Base-by-base conservation (phyloP, 768 basidiomycete species). In the Artomyces pyxidatus region DNA sequence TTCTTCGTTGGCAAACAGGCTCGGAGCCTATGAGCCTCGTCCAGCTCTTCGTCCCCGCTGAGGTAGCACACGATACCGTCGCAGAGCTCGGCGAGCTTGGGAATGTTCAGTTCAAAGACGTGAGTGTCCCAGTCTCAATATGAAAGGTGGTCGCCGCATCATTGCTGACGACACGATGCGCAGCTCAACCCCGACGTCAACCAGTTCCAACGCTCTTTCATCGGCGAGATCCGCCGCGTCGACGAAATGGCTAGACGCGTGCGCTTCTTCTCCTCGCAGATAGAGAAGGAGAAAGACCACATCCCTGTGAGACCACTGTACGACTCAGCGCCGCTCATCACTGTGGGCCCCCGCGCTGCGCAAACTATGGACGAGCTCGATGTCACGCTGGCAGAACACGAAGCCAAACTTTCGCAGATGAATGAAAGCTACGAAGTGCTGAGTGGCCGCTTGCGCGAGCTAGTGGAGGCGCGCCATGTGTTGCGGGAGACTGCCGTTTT, bases 1-100 rank as follows among this genome's bases (percentile, higher is more conserved):
- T 30, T 32, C 22, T 29, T 48, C 30, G 17, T 48, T 52, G 44
- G 53, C 43, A 47, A 58, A 52, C 47, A 96, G 93, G 89, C 50
- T 97, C 94, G 77, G 94, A 96, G 72, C 78, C 83, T 73, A 97
- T 97, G 94, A 95, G 92, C 75, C 74, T 94, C 70, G 88, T 95
- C 55, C 92, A 97, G 75, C 83, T 99, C 61, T 94, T 92, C 64
- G 87, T 97, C 58, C 96, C 95, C 38, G 86, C 88, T 32, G 96
- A 99, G 75, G 91, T 95, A 53, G 91, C 94, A 25, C 96, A 99
- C 66, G 92, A 97, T 63, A 90, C 95, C 41, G 90, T 97, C 52
- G 83, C 87, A 45, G 92, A 95, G 64, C 81, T 99, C 16, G 96
- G 91, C 57, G 92, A 96, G 67, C 81, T 97, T 38, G 92, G 94